Conservation (phyloP, 2,329 filamentous ascomycete species). For the Fusarium sulawesiense region DNA sequence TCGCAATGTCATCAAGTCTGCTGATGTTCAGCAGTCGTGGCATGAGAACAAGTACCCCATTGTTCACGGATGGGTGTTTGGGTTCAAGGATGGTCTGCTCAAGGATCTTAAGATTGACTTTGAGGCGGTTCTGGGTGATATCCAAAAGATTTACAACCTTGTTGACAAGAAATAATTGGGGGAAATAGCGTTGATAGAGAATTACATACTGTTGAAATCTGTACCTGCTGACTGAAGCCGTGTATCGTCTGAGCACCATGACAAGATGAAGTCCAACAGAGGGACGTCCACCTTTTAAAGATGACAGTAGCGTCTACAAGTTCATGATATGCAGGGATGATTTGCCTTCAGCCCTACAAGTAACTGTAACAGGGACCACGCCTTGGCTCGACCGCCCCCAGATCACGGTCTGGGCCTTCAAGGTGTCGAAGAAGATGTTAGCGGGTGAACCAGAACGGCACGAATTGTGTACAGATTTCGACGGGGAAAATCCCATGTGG, state of each 20-base stretch:
- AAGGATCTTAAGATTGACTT: constrained; percentile 74
- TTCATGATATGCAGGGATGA: constrained; percentile 41
- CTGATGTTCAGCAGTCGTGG: constrained; percentile 79
- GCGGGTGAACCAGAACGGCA: background rate
- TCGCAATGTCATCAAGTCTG: constrained; percentile 82
- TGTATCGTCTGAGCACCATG: background rate
- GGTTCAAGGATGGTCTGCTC: constrained; percentile 73
- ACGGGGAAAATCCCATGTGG: background rate
- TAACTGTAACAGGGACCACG: constrained; percentile 36
- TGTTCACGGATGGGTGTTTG: constrained; percentile 81
- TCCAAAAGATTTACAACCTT: constrained; percentile 75
- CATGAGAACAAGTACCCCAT: constrained; percentile 72
- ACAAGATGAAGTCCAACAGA: background rate
- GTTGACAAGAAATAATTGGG: constrained; percentile 47
- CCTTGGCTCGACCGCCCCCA: constrained; percentile 31
- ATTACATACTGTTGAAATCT: constrained; percentile 9
- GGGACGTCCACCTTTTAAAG: constrained; percentile 30
- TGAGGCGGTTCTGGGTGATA: constrained; percentile 63
- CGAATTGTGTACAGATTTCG: background rate
- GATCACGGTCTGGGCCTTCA: constrained; percentile 39
- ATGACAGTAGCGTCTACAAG: constrained; percentile 28
- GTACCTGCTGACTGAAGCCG: too few species aligned
- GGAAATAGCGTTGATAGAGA: constrained; percentile 23
- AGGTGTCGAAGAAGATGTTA: constrained; percentile 23
- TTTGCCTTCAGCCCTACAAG: constrained; percentile 35